Evolutionary conservation across 2,329 filamentous ascomycete genomes (phyloP), one percentile per base, ranked within the genome.

Genomic region (Penicillium sp.): DNA sequence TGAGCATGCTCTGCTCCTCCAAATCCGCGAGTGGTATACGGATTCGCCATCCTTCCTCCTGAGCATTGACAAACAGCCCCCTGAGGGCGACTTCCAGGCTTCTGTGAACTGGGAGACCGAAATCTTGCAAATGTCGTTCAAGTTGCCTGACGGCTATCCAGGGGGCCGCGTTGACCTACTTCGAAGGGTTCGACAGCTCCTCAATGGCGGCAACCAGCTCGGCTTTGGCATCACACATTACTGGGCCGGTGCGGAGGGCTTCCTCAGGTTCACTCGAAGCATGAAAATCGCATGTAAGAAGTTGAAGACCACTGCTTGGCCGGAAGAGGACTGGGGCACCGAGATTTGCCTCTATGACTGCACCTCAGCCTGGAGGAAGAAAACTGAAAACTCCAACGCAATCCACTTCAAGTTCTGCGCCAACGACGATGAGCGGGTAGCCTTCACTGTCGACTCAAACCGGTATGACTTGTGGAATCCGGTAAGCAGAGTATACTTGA

Each of bases 81-180:
- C 29, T 9, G n/a, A 41, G 18, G 24, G 2, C 9, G 8, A 25
- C 3, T 47, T 47, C 18, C n/a, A 29, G 12, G 35, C 23, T 15
- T 3, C 33, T 10, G 25, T 51, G 10, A 38, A 47, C 29, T 33
- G 32, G 15, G 6, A 23, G 23, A 28, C 25, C 33, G 44, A 42
- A 7, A 23, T 32, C 20, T n/a, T 51, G 12, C 35, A 47, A n/a
- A 47, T 47, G 12, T 13, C 12, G 20, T 51, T 51, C 28, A 40
- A 42, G 24, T 38, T 51, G 28, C 44, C 44, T 18, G 44, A 33
- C 7, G 35, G 40, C n/a, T 47, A 51, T 27, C 38, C 39, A 15
- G 49, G 44, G 13, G 49, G 49, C 23, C 44, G 23, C 20, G 7
- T 15, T 29, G 44, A 23, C 7, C 35, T 51, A 5, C 44, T 51